Evolutionary conservation across 1,139 yeast genomes (phyloP).

Genomic region (Geotrichum fermentans): DNA sequence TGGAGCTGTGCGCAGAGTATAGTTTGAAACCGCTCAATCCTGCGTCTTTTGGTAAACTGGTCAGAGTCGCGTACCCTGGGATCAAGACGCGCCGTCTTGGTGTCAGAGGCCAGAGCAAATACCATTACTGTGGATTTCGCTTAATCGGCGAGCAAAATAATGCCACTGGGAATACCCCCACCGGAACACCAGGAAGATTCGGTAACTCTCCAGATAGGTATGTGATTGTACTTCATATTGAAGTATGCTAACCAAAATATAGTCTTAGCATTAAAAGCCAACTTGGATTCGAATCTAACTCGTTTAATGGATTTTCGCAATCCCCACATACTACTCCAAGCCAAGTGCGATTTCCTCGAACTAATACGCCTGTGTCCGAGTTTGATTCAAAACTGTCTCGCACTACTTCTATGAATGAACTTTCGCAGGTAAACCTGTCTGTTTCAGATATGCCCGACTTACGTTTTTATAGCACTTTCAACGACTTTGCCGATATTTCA

Average conservation of each 20-base stretch:
- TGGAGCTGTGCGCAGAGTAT: conserved; percentile 62
- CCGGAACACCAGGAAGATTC: conserved; percentile 30
- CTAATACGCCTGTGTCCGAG: conserved; percentile 6
- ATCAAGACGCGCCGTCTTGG: conserved; percentile 82
- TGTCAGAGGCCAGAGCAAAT: conserved; percentile 81
- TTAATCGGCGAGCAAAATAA: conserved; percentile 48
- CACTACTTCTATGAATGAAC: neutral
- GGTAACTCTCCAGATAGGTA: conserved; percentile 26
- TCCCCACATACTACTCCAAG: conserved; percentile 18
- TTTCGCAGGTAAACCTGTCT: neutral
- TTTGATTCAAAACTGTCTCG: conserved; percentile 3
- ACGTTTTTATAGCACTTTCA: conserved; percentile 20
- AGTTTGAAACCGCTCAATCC: conserved; percentile 71
- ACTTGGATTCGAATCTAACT: neutral
- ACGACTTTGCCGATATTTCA: conserved; percentile 26
- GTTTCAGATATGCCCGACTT: conserved; percentile 11
- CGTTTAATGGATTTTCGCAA: neutral
- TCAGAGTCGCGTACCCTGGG: conserved; percentile 65
- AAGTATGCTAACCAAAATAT: neutral
- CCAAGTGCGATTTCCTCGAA: conserved; percentile 8
- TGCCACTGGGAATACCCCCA: conserved; percentile 31
- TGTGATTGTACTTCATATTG: neutral
- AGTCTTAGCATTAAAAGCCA: conserved; percentile 4
- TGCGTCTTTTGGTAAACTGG: conserved; percentile 86
- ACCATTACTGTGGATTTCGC: conserved; percentile 83